phyloP scores from a whole-genome alignment of 2,329 filamentous ascomycete species.

The Tolypocladium pustulatum region DNA sequence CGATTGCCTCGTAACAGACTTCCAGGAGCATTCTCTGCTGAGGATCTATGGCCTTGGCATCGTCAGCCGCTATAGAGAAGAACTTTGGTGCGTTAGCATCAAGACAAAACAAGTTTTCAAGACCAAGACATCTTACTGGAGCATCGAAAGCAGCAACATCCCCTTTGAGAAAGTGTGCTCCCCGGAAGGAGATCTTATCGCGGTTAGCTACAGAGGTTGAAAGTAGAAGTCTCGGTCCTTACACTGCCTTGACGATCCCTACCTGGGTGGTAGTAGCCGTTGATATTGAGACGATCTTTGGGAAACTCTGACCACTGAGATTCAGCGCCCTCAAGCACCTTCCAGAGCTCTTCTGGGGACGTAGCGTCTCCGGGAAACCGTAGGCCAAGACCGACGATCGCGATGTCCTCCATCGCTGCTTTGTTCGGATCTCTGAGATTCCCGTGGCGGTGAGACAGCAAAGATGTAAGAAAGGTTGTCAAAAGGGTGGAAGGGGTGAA shows the following conservation, averaged over 20 bases:
- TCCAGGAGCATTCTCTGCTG: conserved; percentile 43
- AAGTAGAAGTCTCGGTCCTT: conserved; percentile 8
- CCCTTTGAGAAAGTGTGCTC: conserved; percentile 39
- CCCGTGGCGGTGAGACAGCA: background rate
- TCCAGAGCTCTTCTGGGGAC: conserved; percentile 34
- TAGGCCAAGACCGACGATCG: conserved; percentile 39
- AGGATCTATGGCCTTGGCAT: conserved; percentile 42
- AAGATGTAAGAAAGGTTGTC: too few relatives aligned
- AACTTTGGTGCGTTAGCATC: conserved; percentile 23
- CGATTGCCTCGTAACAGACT: conserved; percentile 37
- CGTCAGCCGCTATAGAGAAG: conserved; percentile 37
- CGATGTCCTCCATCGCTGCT: conserved; percentile 30
- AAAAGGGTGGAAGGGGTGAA: background rate
- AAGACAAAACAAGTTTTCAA: too few relatives aligned
- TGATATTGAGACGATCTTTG: conserved; percentile 35
- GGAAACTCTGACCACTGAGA: conserved; percentile 41
- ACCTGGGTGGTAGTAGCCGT: conserved; percentile 44
- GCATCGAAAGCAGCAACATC: conserved; percentile 38
- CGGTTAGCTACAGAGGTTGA: background rate
- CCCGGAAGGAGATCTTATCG: conserved; percentile 32
- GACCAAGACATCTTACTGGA: conserved; percentile 23
- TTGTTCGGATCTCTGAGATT: background rate
- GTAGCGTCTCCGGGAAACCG: conserved; percentile 40
- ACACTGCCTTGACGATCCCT: conserved; percentile 37
- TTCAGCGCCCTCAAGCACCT: conserved; percentile 30